These are phyloP conservation scores for Trichoderma sp. DNA, from an alignment of 2,329 filamentous ascomycete species.

Conservation along the genomic window DNA sequence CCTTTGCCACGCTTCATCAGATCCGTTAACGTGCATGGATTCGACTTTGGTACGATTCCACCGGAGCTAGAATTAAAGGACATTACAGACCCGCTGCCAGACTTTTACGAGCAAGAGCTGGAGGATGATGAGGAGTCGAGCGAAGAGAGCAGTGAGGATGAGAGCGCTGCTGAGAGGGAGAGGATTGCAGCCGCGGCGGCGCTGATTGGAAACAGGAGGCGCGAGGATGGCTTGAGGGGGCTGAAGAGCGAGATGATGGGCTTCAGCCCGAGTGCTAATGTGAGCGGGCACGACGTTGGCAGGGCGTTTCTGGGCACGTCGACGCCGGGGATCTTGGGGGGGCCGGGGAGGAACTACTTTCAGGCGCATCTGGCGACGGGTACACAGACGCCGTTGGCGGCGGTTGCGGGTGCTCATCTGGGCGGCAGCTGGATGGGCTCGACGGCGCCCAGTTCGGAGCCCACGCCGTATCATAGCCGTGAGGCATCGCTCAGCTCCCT, in stretches of 20 bases:
- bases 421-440: constrained; percentile 38
- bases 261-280: background rate
- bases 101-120: constrained; percentile 87
- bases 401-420: constrained; percentile 66
- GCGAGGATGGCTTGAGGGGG: constrained; percentile 30
- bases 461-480: constrained; percentile 39
- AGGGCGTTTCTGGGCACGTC: constrained; percentile 58
- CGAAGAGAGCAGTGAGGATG: constrained; percentile 36
- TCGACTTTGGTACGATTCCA: constrained; percentile 81
- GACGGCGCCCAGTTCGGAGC: constrained; percentile 22
- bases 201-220: constrained; percentile 7
- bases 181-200: constrained; percentile 21
- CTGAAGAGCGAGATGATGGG: constrained; percentile 32
- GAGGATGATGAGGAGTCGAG: constrained; percentile 50
- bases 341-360: constrained; percentile 78
- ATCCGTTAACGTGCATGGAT: constrained; percentile 89
- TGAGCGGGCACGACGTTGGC: constrained; percentile 44
- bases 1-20: constrained; percentile 93
- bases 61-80: constrained; percentile 92
- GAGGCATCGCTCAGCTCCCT: constrained; percentile 49
- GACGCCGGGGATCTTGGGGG: constrained; percentile 66
- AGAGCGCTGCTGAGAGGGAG: constrained; percentile 24
- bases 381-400: constrained; percentile 74
- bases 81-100: constrained; percentile 89
- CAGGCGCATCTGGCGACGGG: constrained; percentile 76